Conservation (phyloP, 495 filamentous ascomycete genomes). For the Daldinia childiae region DNA sequence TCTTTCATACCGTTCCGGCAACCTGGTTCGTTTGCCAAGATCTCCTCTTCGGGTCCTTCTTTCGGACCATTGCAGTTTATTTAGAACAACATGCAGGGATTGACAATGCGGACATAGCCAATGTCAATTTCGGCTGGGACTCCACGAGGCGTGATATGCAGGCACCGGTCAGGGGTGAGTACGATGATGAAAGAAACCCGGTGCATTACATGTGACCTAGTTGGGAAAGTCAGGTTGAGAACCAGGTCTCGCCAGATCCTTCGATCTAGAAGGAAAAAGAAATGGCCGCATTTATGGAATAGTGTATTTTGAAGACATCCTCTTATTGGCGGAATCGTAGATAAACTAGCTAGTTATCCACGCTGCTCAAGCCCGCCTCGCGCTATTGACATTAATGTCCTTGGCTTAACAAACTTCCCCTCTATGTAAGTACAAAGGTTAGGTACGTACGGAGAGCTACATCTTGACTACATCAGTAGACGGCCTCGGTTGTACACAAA, state of each 20-base stretch:
- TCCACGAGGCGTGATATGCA: constrained; percentile 32
- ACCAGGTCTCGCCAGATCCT: constrained; percentile 27
- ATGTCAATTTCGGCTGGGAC: constrained; percentile 28
- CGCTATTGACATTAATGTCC: constrained; percentile 31
- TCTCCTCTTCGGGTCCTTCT: constrained; percentile 15
- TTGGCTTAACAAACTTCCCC: constrained; percentile 23
- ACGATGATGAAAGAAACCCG: constrained; percentile 9
- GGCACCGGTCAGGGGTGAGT: constrained; percentile 18
- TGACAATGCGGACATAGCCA: constrained; percentile 11
- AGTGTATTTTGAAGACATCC: not conserved
- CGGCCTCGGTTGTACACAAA: not conserved
- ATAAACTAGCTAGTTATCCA: not conserved
- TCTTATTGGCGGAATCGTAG: constrained; percentile 27
- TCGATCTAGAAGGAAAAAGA: constrained; percentile 21
- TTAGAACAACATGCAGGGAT: constrained; percentile 33
- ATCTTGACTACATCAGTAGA: not conserved
- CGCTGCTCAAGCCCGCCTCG: constrained; percentile 18
- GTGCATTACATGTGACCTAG: constrained; percentile 20
- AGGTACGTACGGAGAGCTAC: not conserved
- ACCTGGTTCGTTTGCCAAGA: constrained; percentile 35
- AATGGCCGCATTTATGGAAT: constrained; percentile 25
- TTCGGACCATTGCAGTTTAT: constrained; percentile 28
- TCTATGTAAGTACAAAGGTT: not conserved
- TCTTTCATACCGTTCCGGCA: constrained; percentile 25
- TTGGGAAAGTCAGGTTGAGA: constrained; percentile 30